Evolutionary conservation across 768 basidiomycete genomes (phyloP).

Genomic region (Auricularia sp.): DNA sequence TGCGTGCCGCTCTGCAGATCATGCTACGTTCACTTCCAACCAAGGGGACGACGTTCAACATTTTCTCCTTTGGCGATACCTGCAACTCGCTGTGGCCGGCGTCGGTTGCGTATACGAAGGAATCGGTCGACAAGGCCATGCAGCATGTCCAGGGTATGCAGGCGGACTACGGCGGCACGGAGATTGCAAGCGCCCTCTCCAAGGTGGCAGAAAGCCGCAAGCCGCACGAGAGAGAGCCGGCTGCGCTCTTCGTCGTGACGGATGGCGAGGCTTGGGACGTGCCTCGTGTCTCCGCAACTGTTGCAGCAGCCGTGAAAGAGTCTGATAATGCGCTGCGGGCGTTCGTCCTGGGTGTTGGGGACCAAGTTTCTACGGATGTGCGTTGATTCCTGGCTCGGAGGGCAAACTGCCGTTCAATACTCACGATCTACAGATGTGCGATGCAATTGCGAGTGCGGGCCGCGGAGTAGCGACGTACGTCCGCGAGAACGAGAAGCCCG

Average conservation of each 20-base stretch:
- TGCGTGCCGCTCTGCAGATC: slow-evolving; percentile 27
- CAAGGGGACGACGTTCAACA: slow-evolving; percentile 39
- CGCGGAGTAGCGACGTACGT: slow-evolving; percentile 43
- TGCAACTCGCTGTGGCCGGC: slow-evolving; percentile 26
- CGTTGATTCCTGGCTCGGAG: background rate
- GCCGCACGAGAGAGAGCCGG: slow-evolving; percentile 23
- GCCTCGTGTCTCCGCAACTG: background rate
- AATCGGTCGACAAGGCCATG: slow-evolving; percentile 14
- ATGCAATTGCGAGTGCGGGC: slow-evolving; percentile 45
- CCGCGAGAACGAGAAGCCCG: slow-evolving; percentile 34
- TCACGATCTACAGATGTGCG: slow-evolving; percentile 24
- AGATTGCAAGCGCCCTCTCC: slow-evolving; percentile 34
- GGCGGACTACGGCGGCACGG: slow-evolving; percentile 42
- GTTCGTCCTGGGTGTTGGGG: slow-evolving; percentile 52
- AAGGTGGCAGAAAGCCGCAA: slow-evolving; percentile 27
- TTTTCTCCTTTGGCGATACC: slow-evolving; percentile 40
- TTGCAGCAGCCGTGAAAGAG: slow-evolving; percentile 1
- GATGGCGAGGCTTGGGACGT: slow-evolving; percentile 35
- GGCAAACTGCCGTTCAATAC: background rate
- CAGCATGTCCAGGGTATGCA: slow-evolving; percentile 29
- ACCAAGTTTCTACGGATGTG: slow-evolving; percentile 30
- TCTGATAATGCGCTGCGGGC: slow-evolving; percentile 27
- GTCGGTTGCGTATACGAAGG: slow-evolving; percentile 17
- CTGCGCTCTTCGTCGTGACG: slow-evolving; percentile 47
- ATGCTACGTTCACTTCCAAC: slow-evolving; percentile 32